Evolutionary conservation across 1,284 basidiomycete genomes (phyloP), one percentile per base, ranked within the genome.

Genomic region (Sanguinoderma infundibulare): DNA sequence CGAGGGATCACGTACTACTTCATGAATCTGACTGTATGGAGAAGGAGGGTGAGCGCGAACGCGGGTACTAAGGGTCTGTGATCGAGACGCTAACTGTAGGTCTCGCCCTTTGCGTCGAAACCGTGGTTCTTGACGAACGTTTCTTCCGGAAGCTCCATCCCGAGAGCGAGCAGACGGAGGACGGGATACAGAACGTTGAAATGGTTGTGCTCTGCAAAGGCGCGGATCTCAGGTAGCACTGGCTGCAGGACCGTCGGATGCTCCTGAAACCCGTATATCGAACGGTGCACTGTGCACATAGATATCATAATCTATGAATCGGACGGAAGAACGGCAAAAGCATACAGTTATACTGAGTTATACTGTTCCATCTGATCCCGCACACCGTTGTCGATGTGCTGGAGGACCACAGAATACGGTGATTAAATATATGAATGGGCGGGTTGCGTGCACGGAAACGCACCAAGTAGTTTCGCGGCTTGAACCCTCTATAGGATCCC

Each of bases 321-420:
- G 15, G 8, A n/a, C 4, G 1, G 7, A 22, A 50, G 32, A 24
- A 8, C 3, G n/a, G 2, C n/a, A n/a, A 4, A 38, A 9, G 53
- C 80, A 59, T 59, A 86, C 87, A 77, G 65, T 83, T 85, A 66
- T 87, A 87, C 55, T 81, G 76, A 77, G 65, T 83, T 85, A 66
- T 87, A 87, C 55, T 81, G 76, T 61, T 89, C 86, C 9, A 87
- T 65, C 64, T 86, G 82, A 65, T 87, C 85, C 3, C 71, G 75
- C 30, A 87, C 56, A 9, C 60, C 56, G 35, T 62, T 62, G 34
- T 53, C 55, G 24, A 61, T 57, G 28, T 57, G 55, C 80, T 75
- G 73, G 2, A 34, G 9, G 12, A 4, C 20, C 10, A 0, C 9
- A 6, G 5, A 44, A 6, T 32, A 20, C 3, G n/a, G 40, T 50